Evolutionary conservation across 2,329 filamentous ascomycete genomes (phyloP).

Genomic region (Thermothelomyces thermophilus): DNA sequence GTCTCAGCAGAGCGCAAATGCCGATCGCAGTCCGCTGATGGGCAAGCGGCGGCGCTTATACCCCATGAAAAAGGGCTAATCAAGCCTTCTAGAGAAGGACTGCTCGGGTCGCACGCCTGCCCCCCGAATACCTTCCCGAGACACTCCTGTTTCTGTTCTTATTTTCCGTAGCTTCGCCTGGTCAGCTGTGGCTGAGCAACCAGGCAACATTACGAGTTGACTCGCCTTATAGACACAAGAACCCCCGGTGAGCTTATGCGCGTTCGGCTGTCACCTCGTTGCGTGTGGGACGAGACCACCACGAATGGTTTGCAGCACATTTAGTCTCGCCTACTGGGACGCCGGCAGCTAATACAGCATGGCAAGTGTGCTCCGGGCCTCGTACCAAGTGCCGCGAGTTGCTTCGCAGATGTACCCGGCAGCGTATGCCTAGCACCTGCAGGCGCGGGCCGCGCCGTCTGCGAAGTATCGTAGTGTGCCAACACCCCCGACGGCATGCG

Average conservation of each 20-base stretch:
- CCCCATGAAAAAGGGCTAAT: background rate
- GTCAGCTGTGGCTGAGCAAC: background rate
- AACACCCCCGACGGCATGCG: background rate
- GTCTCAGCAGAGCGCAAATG: slow-evolving; percentile 1
- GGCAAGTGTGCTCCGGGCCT: slow-evolving; percentile 12
- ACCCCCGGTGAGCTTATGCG: background rate
- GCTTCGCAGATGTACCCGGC: background rate
- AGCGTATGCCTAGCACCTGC: background rate
- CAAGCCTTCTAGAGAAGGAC: background rate
- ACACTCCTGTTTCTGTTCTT: too few relatives aligned
- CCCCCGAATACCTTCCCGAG: background rate
- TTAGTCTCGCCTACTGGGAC: slow-evolving; percentile 5
- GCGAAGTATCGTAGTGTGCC: background rate
- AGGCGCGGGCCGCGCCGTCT: slow-evolving; percentile 12
- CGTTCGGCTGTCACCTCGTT: background rate
- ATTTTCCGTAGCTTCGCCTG: background rate
- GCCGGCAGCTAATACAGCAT: slow-evolving; percentile 19
- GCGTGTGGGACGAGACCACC: background rate
- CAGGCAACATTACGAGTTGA: background rate
- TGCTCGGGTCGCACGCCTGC: slow-evolving; percentile 19
- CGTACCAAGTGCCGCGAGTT: background rate
- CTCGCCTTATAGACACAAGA: too few relatives aligned
- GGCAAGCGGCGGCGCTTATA: slow-evolving; percentile 10
- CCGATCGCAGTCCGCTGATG: slow-evolving; percentile 21
- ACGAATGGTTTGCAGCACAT: slow-evolving; percentile 11